phyloP scores from a whole-genome alignment of 768 basidiomycete species.

The Candolleomyces efflorescens region DNA sequence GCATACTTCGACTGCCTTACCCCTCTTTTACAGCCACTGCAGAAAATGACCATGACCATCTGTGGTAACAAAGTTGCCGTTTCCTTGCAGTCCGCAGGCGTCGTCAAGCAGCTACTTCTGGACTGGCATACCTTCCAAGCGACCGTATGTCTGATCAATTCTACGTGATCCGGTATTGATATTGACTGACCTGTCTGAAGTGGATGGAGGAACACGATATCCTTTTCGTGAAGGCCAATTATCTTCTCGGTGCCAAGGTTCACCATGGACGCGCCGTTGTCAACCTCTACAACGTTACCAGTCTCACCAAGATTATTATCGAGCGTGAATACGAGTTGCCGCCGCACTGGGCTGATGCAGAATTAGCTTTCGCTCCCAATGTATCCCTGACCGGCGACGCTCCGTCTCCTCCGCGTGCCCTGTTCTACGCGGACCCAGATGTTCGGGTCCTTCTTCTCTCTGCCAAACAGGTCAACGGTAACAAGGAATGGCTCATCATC shows the following conservation, averaged over 20 bases:
- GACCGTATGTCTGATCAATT: constrained; percentile 24
- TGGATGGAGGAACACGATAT: constrained; percentile 49
- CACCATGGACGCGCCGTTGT: constrained; percentile 33
- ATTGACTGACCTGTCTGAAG: constrained; percentile 23
- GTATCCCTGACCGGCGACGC: constrained; percentile 35
- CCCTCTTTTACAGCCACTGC: constrained; percentile 28
- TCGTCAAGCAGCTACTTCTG: constrained; percentile 41
- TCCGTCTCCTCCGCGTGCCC: constrained; percentile 33
- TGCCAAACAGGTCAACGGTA: constrained; percentile 32
- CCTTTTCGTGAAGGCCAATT: constrained; percentile 39
- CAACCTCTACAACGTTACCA: constrained; percentile 43
- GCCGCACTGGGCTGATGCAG: constrained; percentile 42
- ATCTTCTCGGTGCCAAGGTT: constrained; percentile 38
- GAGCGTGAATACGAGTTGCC: constrained; percentile 57
- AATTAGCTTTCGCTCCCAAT: constrained; percentile 47
- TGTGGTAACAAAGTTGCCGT: constrained; percentile 41
- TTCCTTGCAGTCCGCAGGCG: constrained; percentile 37
- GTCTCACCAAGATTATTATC: constrained; percentile 35
- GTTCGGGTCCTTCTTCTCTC: constrained; percentile 45
- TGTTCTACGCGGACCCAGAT: constrained; percentile 56
- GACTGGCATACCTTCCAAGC: constrained; percentile 48
- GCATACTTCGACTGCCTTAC: constrained; percentile 39
- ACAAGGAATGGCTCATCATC: constrained; percentile 48
- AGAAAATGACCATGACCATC: constrained; percentile 31
- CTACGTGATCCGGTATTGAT: not conserved